Percentiles rank a stretch among this genome's conserved stretches.
Conservation (phyloP, 108 stramenopile genomes). For the Cylindrotheca closterium region DNA sequence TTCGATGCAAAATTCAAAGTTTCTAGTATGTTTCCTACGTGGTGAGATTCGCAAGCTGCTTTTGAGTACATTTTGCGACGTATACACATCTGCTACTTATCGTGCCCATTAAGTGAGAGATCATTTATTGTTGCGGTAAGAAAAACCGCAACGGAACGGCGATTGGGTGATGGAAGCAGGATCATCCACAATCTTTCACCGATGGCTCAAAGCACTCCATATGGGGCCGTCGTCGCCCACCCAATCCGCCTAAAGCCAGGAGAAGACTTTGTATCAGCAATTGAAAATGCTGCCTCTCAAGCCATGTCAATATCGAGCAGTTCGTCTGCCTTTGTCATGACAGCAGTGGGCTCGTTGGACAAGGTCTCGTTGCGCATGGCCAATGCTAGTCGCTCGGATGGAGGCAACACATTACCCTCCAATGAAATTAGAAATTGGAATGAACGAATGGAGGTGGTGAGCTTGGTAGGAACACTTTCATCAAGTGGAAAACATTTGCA, state of each 20-base stretch:
- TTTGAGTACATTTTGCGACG: too few relatives aligned
- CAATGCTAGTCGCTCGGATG: conserved; percentile 39
- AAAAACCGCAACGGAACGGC: too few relatives aligned
- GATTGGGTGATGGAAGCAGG: too few relatives aligned
- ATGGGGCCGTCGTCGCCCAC: conserved; percentile 48
- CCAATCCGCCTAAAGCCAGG: conserved; percentile 57
- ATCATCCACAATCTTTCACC: too few relatives aligned
- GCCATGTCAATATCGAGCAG: conserved; percentile 27
- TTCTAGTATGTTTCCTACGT: too few relatives aligned
- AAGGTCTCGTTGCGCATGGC: conserved; percentile 72
- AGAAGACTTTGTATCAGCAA: conserved; percentile 47
- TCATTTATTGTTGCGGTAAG: too few relatives aligned
- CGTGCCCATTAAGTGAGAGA: too few relatives aligned
- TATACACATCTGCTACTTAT: too few relatives aligned
- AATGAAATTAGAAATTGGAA: conserved; percentile 61
- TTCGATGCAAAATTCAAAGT: too few relatives aligned
- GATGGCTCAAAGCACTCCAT: conserved; percentile 18
- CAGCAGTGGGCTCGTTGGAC: conserved; percentile 67
- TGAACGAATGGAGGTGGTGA: conserved; percentile 65
- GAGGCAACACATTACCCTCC: neutral
- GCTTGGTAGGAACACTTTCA: conserved; percentile 66
- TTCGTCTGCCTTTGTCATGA: conserved; percentile 56
- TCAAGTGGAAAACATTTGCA: conserved; percentile 66
- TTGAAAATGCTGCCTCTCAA: conserved; percentile 40
- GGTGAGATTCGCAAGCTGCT: too few relatives aligned